Conservation (phyloP, 345 rosid species). For the Populus alba region DNA sequence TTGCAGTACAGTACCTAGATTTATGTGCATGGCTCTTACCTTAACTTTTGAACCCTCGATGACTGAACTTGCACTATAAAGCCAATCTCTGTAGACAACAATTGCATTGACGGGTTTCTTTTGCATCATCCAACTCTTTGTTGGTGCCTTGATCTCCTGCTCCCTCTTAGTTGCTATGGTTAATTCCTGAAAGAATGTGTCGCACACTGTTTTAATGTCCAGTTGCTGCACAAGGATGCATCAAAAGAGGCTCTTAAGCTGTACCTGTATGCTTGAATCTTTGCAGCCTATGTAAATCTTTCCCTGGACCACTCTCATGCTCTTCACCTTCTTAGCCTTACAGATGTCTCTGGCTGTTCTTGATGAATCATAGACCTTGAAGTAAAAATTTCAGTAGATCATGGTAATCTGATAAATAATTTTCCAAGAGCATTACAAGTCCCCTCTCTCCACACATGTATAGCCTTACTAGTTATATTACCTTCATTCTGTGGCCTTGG, state of each 20-base stretch:
- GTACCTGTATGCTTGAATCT: slow-evolving; percentile 92
- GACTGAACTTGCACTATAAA: slow-evolving; percentile 62
- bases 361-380: slow-evolving; percentile 66
- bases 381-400: not conserved
- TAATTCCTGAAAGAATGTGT: slow-evolving; percentile 52
- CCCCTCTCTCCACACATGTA: too few relatives aligned
- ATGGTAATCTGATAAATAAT: not conserved
- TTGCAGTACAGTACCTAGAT: not conserved
- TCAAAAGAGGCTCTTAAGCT: not conserved
- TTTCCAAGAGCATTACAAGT: not conserved
- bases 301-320: slow-evolving; percentile 60
- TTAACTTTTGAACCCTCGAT: slow-evolving; percentile 71
- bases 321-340: slow-evolving; percentile 57
- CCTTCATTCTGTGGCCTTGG: slow-evolving; percentile 64
- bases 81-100: slow-evolving; percentile 69
- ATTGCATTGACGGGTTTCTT: slow-evolving; percentile 63
- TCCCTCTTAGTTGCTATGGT: slow-evolving; percentile 43
- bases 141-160: slow-evolving; percentile 68
- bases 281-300: slow-evolving; percentile 71
- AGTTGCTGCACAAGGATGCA: not conserved
- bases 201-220: not conserved
- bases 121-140: slow-evolving; percentile 68
- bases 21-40: slow-evolving; percentile 34
- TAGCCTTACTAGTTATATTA: slow-evolving; percentile 7
- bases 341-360: slow-evolving; percentile 48